Base-by-base conservation (phyloP, 2,329 filamentous ascomycete species). In the Aspergillus oerlinghausenensis region DNA sequence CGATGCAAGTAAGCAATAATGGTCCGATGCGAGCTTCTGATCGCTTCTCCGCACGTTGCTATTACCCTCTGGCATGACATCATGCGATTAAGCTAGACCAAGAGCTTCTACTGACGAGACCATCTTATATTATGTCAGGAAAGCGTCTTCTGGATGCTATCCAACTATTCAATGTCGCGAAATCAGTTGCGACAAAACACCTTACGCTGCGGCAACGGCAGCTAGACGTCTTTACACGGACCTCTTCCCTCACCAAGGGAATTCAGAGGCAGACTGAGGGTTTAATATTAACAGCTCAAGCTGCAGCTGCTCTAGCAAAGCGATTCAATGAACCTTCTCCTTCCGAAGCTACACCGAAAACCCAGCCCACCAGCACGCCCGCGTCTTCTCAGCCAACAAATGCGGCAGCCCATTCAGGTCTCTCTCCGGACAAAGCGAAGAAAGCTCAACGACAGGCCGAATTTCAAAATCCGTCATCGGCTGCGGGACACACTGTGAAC, bases 101-200 rank as follows among this genome's bases (percentile, higher is more conserved):
- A 28, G 32, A 38, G 52, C 19, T 23, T 50, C 17, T 56, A 23
- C 49, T 50, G 50, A 54, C n/a, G 35, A 32, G 32, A 23, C 21
- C 47, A 21, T 23, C 9, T 52, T 51, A 49, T 51, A 68, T 49
- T 42, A 84, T 84, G 81, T 77, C 80, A 54, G 80, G 80, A 56
- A 80, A 83, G 82, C 76, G 87, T 83, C 76, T 84, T 81, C 68
- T 92, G 70, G 89, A 92, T 76, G 78, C 88, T 65, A 84, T 86
- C 63, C 84, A 86, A 59, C 79, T 92, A 62, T 80, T 88, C 72
- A 85, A 82, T 77, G 88, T 85, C 69, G 87, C 88, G 51, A 83
- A 86, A 58, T 83, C 83, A 35, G 81, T 92, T 59, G 88, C 87
- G 66, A 79, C 74, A 73, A 83, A 85, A 70, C 85, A 88, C 67